These are phyloP conservation scores for Candida mattraensis DNA, from an alignment of 805 yeast species.

Conservation along the genomic window DNA sequence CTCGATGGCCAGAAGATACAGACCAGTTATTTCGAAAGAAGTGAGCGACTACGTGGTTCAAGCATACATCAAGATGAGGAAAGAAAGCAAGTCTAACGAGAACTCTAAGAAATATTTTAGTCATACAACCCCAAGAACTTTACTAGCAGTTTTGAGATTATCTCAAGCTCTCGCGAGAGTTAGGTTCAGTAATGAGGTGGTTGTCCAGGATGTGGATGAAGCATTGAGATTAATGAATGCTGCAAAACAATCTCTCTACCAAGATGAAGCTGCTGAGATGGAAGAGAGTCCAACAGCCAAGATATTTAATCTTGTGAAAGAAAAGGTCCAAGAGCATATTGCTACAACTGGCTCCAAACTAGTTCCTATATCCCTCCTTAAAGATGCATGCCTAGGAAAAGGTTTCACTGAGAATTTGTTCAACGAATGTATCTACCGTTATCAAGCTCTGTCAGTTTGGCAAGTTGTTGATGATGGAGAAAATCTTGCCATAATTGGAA, in stretches of 20 bases:
- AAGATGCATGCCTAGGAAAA: slow-evolving; percentile 67
- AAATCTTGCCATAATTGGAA: slow-evolving; percentile 54
- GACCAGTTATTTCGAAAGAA: slow-evolving; percentile 81
- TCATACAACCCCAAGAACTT: slow-evolving; percentile 94
- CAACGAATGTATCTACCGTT: slow-evolving; percentile 71
- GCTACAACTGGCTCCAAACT: slow-evolving; percentile 32
- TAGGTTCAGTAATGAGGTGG: slow-evolving; percentile 73
- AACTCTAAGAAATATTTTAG: slow-evolving; percentile 77
- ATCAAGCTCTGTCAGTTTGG: slow-evolving; percentile 73
- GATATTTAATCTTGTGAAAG: slow-evolving; percentile 69
- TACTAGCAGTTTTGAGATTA: slow-evolving; percentile 86
- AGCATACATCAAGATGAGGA: slow-evolving; percentile 87
- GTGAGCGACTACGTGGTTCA: slow-evolving; percentile 87
- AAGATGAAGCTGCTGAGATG: slow-evolving; percentile 46
- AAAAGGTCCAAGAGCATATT: slow-evolving; percentile 31
- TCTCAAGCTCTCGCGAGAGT: slow-evolving; percentile 93
- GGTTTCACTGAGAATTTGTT: slow-evolving; percentile 84
- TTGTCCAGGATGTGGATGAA: slow-evolving; percentile 86
- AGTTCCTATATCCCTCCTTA: slow-evolving; percentile 48
- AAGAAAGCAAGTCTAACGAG: slow-evolving; percentile 80
- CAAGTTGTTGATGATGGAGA: slow-evolving; percentile 71
- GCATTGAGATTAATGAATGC: slow-evolving; percentile 84
- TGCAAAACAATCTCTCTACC: slow-evolving; percentile 78
- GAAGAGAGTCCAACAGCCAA: slow-evolving; percentile 70
- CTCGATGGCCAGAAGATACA: slow-evolving; percentile 75